Conservation (phyloP, 2,329 filamentous ascomycete species). For the Sporothrix euskadiensis region DNA sequence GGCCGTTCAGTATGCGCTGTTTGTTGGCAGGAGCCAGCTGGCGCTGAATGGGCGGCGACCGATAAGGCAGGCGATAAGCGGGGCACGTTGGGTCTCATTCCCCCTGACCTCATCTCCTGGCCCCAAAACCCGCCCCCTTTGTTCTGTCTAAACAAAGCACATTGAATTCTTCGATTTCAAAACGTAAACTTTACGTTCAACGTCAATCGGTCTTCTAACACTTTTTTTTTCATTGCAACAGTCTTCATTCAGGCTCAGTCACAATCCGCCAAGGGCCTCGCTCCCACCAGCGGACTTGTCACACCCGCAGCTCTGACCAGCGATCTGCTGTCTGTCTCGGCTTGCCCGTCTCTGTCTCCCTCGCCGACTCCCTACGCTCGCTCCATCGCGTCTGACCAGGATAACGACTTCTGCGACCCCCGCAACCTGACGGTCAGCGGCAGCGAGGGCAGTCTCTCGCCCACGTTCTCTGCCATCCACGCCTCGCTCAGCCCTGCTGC, state of each 20-base stretch:
- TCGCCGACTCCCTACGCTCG: conserved; percentile 78
- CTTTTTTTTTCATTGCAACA: conserved; percentile 35
- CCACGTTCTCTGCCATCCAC: conserved; percentile 66
- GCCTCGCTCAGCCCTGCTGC: conserved; percentile 61
- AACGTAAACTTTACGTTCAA: neutral
- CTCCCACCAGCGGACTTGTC: conserved; percentile 9
- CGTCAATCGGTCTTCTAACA: conserved; percentile 18
- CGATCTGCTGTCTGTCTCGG: conserved; percentile 65
- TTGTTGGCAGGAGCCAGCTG: neutral
- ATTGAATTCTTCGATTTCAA: neutral
- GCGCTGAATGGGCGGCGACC: neutral
- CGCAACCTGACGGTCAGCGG: conserved; percentile 77
- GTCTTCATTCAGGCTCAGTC: conserved; percentile 52
- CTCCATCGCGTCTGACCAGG: conserved; percentile 66
- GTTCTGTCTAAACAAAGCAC: conserved; percentile 16
- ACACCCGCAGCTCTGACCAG: conserved; percentile 53
- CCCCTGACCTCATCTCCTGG: neutral
- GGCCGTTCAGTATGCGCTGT: conserved; percentile 17
- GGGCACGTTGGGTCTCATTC: neutral
- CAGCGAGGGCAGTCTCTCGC: conserved; percentile 51
- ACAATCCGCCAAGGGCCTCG: conserved; percentile 46
- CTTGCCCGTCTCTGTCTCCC: conserved; percentile 82
- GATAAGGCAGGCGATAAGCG: conserved; percentile 11
- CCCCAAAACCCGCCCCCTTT: neutral
- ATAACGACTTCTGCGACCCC: conserved; percentile 87